phyloP scores from a whole-genome alignment of 176 grass and related monocot genomes.

The Avena atlantica region DNA sequence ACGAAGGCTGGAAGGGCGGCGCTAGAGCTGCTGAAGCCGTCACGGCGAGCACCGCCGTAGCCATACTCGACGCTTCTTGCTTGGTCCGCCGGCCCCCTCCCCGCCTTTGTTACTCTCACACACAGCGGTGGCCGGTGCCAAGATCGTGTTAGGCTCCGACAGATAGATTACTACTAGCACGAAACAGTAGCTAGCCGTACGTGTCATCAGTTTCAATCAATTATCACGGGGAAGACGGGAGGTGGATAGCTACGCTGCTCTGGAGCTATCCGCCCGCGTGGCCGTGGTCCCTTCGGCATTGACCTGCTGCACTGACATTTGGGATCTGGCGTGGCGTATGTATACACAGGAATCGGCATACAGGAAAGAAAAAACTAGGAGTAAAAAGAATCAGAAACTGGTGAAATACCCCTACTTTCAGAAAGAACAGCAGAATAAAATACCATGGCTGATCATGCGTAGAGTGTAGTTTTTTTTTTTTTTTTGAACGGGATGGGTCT shows the following conservation, averaged over 20 bases:
- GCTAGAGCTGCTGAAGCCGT: conserved; percentile 21
- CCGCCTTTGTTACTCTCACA: background rate
- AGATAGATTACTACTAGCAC: background rate
- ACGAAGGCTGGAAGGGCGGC: background rate
- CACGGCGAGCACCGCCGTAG: conserved; percentile 23
- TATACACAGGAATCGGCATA: background rate
- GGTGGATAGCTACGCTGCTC: conserved; percentile 37
- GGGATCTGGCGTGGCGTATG: background rate
- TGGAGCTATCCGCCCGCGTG: background rate
- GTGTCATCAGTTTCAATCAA: background rate
- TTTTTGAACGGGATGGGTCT: no score
- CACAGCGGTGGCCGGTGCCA: conserved; percentile 11
- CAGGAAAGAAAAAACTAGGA: no score
- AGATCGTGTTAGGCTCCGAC: background rate
- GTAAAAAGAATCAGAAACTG: no score
- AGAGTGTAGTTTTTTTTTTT: no score
- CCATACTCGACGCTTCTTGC: conserved; percentile 34
- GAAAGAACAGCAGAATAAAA: no score
- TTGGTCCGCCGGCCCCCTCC: background rate
- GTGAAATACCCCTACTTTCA: no score
- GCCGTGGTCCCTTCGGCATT: background rate
- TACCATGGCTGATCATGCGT: no score
- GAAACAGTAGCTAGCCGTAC: conserved; percentile 7
- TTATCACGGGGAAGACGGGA: conserved; percentile 1
- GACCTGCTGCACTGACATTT: background rate